A percentile compares a stretch with the other conserved stretches of the same genome.
Evolutionary conservation across 257 asterid species (phyloP).

Genomic region (Paraleonurus japonicus): DNA sequence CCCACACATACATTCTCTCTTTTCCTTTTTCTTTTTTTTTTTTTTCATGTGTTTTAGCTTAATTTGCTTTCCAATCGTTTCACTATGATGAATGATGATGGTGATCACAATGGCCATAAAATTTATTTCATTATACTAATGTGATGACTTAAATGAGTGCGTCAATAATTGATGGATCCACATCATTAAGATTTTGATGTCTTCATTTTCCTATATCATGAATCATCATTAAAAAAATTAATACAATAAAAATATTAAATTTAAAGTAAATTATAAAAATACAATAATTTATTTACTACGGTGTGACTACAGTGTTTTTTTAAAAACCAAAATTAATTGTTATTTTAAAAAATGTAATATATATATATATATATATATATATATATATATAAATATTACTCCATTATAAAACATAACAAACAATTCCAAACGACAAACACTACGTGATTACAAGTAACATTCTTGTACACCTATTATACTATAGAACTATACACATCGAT

Average conservation of each 20-base stretch:
- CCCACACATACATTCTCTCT: neutral
- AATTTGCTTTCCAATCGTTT: slow-evolving; percentile 13
- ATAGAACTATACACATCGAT: no score
- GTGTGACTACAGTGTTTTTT: neutral
- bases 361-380: no score
- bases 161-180: slow-evolving; percentile 1
- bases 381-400: no score
- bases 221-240: neutral
- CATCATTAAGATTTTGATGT: neutral
- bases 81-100: slow-evolving; percentile 12
- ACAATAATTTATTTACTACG: neutral
- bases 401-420: no score
- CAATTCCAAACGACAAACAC: no score
- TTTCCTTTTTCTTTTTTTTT: neutral
- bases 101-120: neutral
- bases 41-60: slow-evolving; percentile 5
- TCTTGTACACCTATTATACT: no score
- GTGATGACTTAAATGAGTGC: neutral
- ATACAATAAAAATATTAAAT: neutral
- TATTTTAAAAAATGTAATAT: no score
- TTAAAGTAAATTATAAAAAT: neutral
- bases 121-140: slow-evolving; percentile 9
- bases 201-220: neutral
- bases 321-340: no score
- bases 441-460: no score